Evolutionary conservation across 768 basidiomycete species (phyloP), one percentile per base, ranked within the genome.

Genomic region (Mycena rebaudengoi): DNA sequence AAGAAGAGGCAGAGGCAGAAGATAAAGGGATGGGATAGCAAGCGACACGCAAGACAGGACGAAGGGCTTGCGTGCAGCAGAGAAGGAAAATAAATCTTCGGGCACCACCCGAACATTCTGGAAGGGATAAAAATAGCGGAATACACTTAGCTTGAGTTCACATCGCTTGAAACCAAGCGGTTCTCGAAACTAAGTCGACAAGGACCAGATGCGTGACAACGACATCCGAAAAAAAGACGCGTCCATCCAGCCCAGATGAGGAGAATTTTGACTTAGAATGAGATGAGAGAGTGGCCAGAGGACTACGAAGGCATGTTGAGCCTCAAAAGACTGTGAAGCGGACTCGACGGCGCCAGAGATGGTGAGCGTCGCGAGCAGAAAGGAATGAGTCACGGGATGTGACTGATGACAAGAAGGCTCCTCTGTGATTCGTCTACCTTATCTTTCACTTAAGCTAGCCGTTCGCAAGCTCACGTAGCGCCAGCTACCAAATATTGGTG

Each of bases 21-120:
- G n/a, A n/a, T n/a, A 56, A 51, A 57, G 35, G 44, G 55, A 57
- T 48, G 43, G 10, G 55, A 57, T 57, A 44, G 45, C 33, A 26
- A 37, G 35, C 32, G 11, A 48, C 44, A n/a, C n/a, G n/a, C n/a
- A n/a, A n/a, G n/a, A 13, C 44, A 25, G 33, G 18, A 57, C 18
- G 33, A 57, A 48, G 18, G 32, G 45, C 43, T 28, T 45, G 29
- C 25, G 48, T 48, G 11, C 33, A 44, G 45, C 33, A 39, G n/a
- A 16, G 16, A 55, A 18, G 12, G 30, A 18, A 11, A 39, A 40
- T 33, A 7, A 20, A 46, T 8, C 18, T 46, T 25, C n/a, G 44
- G 55, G 44, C 26, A 57, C 33, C 55, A 57, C 45, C 55, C 44
- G 25, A 29, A 57, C 23, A 21, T 4, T 37, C 14, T 33, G 54